Conservation (phyloP, 2,329 filamentous ascomycete species). For the Zymoseptoria crescenta region DNA sequence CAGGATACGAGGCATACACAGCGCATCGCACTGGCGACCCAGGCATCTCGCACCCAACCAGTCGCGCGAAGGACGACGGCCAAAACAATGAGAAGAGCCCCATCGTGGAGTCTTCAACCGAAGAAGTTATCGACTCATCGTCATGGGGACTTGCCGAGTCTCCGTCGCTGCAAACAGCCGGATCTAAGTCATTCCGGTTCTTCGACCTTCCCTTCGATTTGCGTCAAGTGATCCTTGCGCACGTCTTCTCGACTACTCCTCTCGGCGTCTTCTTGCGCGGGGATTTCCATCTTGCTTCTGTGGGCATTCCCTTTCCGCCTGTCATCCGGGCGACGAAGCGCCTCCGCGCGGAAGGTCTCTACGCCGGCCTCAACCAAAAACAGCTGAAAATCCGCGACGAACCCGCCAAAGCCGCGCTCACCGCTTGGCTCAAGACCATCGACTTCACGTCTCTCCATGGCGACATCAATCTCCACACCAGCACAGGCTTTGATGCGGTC, state of each 20-base stretch:
- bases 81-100: not conserved
- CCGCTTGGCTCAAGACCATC: slow-evolving; percentile 3
- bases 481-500: slow-evolving; percentile 13
- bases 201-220: slow-evolving; percentile 3
- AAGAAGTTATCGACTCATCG: not conserved
- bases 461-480: not conserved
- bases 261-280: slow-evolving; percentile 1
- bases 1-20: too few relatives aligned
- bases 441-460: slow-evolving; percentile 1
- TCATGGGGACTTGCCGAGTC: not conserved
- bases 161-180: not conserved
- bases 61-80: not conserved
- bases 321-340: not conserved
- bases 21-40: too few relatives aligned
- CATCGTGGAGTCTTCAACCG: not conserved
- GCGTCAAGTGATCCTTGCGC: slow-evolving; percentile 2
- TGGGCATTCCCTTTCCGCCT: not conserved
- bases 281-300: not conserved
- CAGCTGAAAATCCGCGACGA: not conserved
- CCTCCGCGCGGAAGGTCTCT: not conserved
- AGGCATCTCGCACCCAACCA: too few relatives aligned
- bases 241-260: not conserved
- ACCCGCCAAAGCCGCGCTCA: not conserved
- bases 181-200: not conserved
- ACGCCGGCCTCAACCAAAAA: not conserved